phyloP scores from a whole-genome alignment of 176 grass and related monocot genomes.

The Oryza glumipatula region DNA sequence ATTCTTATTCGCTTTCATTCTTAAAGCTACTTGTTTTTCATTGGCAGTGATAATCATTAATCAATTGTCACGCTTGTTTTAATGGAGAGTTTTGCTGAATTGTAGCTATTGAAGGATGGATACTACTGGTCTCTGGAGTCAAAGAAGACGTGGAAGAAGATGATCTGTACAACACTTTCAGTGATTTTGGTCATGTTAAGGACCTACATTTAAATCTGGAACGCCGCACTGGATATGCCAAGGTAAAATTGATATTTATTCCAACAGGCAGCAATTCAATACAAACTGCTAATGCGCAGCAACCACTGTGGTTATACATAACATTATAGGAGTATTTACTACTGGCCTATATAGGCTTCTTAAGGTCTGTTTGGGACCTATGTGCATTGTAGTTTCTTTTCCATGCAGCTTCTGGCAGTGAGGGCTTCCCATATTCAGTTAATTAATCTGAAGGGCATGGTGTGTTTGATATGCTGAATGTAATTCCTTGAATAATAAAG shows the following conservation, averaged over 20 bases:
- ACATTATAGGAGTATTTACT: slow-evolving; percentile 4
- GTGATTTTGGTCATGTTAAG: slow-evolving; percentile 61
- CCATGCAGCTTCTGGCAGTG: background rate
- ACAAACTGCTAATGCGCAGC: background rate
- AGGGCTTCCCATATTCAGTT: slow-evolving; percentile 9
- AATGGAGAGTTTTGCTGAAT: slow-evolving; percentile 19
- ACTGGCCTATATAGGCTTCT: slow-evolving; percentile 1
- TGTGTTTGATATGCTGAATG: background rate
- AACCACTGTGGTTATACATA: slow-evolving; percentile 1
- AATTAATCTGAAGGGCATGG: background rate
- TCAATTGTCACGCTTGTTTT: background rate
- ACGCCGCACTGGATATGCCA: slow-evolving; percentile 56
- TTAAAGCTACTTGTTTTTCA: background rate
- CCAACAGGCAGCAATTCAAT: slow-evolving; percentile 1
- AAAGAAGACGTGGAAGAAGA: slow-evolving; percentile 59
- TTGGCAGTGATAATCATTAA: background rate
- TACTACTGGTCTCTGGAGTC: slow-evolving; percentile 54
- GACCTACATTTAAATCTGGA: slow-evolving; percentile 65
- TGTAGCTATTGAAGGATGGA: slow-evolving; percentile 68
- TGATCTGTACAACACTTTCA: slow-evolving; percentile 56
- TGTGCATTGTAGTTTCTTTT: slow-evolving; percentile 5
- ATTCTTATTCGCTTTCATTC: background rate
- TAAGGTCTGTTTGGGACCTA: slow-evolving; percentile 9
- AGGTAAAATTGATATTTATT: slow-evolving; percentile 53
- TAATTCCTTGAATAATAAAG: slow-evolving; percentile 25